Base-by-base conservation (phyloP, 768 basidiomycete species). In the Hypholoma fasciculare region DNA sequence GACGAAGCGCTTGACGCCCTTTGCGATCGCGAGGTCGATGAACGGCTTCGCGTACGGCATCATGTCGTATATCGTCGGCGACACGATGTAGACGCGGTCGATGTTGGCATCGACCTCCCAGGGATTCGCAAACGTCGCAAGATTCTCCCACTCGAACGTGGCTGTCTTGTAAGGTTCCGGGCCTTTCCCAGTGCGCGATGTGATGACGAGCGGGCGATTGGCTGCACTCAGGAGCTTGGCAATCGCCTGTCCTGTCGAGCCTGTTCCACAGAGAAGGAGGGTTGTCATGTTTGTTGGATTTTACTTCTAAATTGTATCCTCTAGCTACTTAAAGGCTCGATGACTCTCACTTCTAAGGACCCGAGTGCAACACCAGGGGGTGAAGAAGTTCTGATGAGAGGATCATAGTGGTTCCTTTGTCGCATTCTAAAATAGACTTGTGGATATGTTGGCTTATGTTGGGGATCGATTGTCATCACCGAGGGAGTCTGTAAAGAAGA, bases 121-220 rank as follows among this genome's bases (percentile, higher is more conserved):
- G 1, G 73, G 70, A 40, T 67, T 69, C 16, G 65, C 57, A 54
- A 66, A 72, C 7, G 73, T 73, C 17, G 64, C 56, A 1, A 64
- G 53, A 51, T 78, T 69, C 43, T 66, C 60, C 76, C 76, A 77
- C 48, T 78, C 71, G 44, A 78, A 75, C 20, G 51, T 61, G 19
- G 71, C 71, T 17, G 64, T 70, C n/a, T 57, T 67, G 60, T 65
- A 71, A 1, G 67, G 72, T 9, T 43, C 60, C 6, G 69, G 69
- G n/a, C 58, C 65, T 14, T 43, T 54, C 8, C 70, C 71, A 40
- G 65, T 69, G n/a, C 73, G 71, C 7, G 67, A 68, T 7, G 75
- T 63, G 19, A 75, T 39, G 44, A 76, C 52, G 17, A 73, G 52
- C 0, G 69, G 60, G 12, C 65, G 61, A 1, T 66, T 62, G 7